Conservation (phyloP, 2,329 filamentous ascomycete genomes). For the Aspergillus costaricaensis region DNA sequence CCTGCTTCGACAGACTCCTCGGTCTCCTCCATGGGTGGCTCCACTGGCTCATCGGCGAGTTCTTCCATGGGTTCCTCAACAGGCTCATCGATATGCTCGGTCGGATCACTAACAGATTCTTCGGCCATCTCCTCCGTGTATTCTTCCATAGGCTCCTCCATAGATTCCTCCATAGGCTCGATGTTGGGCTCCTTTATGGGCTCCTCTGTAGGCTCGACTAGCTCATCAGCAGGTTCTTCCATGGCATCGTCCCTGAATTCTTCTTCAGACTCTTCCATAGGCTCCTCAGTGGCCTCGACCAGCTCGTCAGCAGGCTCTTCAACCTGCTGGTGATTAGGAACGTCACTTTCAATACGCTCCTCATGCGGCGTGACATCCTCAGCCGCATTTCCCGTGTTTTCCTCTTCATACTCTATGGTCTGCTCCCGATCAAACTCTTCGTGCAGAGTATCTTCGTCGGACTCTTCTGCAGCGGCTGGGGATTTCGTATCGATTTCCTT, state of each 20-base stretch:
- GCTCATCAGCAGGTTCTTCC: not conserved
- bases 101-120: not conserved
- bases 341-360: not conserved
- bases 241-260: not conserved
- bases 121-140: not conserved
- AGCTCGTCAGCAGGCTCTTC: conserved; percentile 9
- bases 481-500: not conserved
- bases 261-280: not conserved
- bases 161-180: conserved; percentile 12
- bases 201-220: conserved; percentile 13
- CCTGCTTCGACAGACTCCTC: not conserved
- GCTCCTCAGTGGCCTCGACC: not conserved
- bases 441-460: not conserved
- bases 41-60: not conserved
- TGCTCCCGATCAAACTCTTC: not conserved
- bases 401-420: not conserved
- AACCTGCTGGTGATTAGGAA: conserved; percentile 4
- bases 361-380: not conserved
- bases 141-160: conserved; percentile 8
- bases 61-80: not conserved
- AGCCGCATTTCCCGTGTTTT: not conserved
- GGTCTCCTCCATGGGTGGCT: not conserved
- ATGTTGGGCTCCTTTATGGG: conserved; percentile 22
- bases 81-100: not conserved
- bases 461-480: not conserved